Conservation (phyloP, 306 rosid species). For the Fagus sylvatica region DNA sequence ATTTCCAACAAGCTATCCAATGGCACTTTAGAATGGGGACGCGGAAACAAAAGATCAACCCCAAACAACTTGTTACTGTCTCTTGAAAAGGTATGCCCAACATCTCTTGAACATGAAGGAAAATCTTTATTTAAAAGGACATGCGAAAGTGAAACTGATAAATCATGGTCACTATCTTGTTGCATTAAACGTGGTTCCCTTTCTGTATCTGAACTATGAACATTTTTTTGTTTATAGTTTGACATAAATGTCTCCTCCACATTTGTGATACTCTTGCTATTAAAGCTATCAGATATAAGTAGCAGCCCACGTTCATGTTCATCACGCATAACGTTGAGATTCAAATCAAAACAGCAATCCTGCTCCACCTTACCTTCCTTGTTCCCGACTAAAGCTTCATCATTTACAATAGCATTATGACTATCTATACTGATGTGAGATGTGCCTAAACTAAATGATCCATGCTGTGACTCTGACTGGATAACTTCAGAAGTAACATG, state of each 20-base stretch:
- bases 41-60: conserved; percentile 36
- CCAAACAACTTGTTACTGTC: conserved; percentile 50
- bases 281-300: conserved; percentile 33
- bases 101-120: conserved; percentile 35
- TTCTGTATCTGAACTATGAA: conserved; percentile 16
- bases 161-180: conserved; percentile 24
- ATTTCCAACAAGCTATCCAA: conserved; percentile 21
- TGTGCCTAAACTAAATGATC: conserved; percentile 38
- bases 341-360: conserved; percentile 52
- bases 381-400: conserved; percentile 26
- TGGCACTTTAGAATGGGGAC: conserved; percentile 29
- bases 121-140: conserved; percentile 29
- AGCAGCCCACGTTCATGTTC: conserved; percentile 38
- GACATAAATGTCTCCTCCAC: conserved; percentile 35
- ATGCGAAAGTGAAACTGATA: conserved; percentile 9
- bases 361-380: conserved; percentile 40
- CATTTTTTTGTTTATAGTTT: conserved; percentile 21
- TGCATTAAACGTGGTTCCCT: conserved; percentile 36
- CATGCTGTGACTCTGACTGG: conserved; percentile 53
- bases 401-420: conserved; percentile 28
- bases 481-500: conserved; percentile 59
- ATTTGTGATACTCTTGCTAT: conserved; percentile 29
- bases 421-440: conserved; percentile 42
- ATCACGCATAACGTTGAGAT: conserved; percentile 44
- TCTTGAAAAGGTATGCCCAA: conserved; percentile 25